Evolutionary conservation across 305 asterid species (phyloP).

Genomic region (Ilex paraguariensis): DNA sequence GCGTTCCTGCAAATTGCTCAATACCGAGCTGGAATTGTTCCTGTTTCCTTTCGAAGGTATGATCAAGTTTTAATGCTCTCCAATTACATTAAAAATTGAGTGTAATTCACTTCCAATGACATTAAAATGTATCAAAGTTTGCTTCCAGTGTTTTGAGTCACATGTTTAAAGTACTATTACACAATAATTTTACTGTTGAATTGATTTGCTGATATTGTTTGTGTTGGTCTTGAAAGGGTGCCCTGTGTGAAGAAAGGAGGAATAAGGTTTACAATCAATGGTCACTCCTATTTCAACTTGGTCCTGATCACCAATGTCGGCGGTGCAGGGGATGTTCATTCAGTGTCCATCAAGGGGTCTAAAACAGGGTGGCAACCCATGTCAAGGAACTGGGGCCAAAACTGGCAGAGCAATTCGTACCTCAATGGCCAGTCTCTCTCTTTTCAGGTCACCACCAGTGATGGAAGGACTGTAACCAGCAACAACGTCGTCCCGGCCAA

Average conservation of each 20-base stretch:
- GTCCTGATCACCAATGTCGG: slow-evolving; percentile 73
- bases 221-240: slow-evolving; percentile 37
- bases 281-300: slow-evolving; percentile 77
- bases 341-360: slow-evolving; percentile 66
- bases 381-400: slow-evolving; percentile 93
- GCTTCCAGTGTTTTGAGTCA: too few species aligned
- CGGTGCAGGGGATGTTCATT: slow-evolving; percentile 74
- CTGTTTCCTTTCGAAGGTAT: slow-evolving; percentile 63
- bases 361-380: slow-evolving; percentile 66
- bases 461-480: slow-evolving; percentile 54
- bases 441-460: slow-evolving; percentile 64
- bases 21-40: slow-evolving; percentile 78
- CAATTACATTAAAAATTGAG: too few species aligned
- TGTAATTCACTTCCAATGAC: too few species aligned
- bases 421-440: slow-evolving; percentile 67
- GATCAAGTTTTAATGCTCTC: too few species aligned
- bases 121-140: too few species aligned
- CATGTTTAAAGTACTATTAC: too few species aligned
- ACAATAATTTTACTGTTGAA: too few species aligned
- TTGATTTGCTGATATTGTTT: not conserved
- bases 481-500: slow-evolving; percentile 47
- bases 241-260: slow-evolving; percentile 78
- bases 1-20: slow-evolving; percentile 72
- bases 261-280: slow-evolving; percentile 72
- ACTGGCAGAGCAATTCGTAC: slow-evolving; percentile 77